Percentiles rank a stretch among this genome's conserved stretches.
These are phyloP conservation scores for Dactylella cylindrospora DNA, from an alignment of 2,329 filamentous ascomycete genomes.

Conservation along the genomic window DNA sequence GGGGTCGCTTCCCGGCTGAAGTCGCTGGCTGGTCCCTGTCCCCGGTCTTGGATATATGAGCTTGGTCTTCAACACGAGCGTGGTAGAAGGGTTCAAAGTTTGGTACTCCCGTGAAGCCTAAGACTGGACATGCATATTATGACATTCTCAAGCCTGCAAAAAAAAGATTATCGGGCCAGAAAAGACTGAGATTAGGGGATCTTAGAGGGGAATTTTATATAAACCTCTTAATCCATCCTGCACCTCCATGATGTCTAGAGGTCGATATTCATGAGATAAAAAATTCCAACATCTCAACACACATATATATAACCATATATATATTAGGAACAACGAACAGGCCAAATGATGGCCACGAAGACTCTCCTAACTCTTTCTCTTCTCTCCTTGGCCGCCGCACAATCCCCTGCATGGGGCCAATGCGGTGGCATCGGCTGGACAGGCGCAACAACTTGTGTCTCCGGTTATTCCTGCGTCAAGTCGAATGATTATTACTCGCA, in stretches of 20 bases:
- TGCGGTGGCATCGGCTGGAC: conserved; percentile 46
- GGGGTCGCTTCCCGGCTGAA: conserved; percentile 44
- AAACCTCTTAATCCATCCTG: background rate
- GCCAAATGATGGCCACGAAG: conserved; percentile 16
- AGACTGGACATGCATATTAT: no score
- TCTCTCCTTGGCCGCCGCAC: conserved; percentile 24
- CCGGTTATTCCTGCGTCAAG: conserved; percentile 43
- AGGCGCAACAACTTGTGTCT: conserved; percentile 44
- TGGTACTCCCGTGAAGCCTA: no score
- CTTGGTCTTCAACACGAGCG: no score
- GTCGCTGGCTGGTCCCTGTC: conserved; percentile 12
- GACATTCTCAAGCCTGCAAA: no score
- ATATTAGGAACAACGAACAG: no score
- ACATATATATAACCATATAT: background rate
- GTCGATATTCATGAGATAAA: no score
- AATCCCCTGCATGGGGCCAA: conserved; percentile 44
- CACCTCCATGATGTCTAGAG: background rate
- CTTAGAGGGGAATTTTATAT: conserved; percentile 4
- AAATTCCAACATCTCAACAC: conserved; percentile 27
- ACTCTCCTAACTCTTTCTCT: conserved; percentile 11
- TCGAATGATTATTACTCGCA: conserved; percentile 47
- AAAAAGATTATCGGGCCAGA: no score
- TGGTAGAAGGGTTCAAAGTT: no score
- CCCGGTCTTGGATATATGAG: conserved; percentile 9
- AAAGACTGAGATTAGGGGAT: conserved; percentile 9